Evolutionary conservation across 2,329 filamentous ascomycete species (phyloP).

Genomic region (Xylaria sp.): DNA sequence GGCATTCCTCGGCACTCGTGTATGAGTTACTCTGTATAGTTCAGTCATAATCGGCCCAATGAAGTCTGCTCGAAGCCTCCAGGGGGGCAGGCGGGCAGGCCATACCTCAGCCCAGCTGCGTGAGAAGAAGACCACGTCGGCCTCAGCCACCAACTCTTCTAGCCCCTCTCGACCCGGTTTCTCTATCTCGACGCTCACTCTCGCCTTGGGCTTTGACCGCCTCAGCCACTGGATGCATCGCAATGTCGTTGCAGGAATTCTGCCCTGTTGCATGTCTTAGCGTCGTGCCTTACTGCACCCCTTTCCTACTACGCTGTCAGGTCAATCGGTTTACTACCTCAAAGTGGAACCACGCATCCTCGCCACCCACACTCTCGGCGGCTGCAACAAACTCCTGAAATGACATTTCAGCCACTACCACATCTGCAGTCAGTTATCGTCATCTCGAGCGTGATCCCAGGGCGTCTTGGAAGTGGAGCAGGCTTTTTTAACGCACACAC

Average conservation of each 20-base stretch:
- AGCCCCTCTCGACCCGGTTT: conserved; percentile 72
- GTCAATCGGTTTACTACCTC: conserved; percentile 60
- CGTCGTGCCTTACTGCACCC: conserved; percentile 27
- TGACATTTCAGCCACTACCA: conserved; percentile 70
- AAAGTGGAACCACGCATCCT: conserved; percentile 74
- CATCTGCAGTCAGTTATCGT: conserved; percentile 13
- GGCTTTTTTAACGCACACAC: background rate
- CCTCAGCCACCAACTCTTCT: conserved; percentile 66
- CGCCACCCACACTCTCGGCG: conserved; percentile 49
- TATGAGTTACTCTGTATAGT: conserved; percentile 46
- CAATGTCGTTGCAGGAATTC: conserved; percentile 69
- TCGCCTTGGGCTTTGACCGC: conserved; percentile 53
- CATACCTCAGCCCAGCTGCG: conserved; percentile 74
- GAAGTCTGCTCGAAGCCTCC: background rate
- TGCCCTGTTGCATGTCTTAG: conserved; percentile 59
- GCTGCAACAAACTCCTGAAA: conserved; percentile 65
- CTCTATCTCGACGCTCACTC: conserved; percentile 76
- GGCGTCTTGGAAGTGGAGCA: background rate
- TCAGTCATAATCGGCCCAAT: conserved; percentile 33
- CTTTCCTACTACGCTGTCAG: conserved; percentile 37
- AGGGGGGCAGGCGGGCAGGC: conserved; percentile 37
- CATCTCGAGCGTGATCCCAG: background rate
- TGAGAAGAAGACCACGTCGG: conserved; percentile 79
- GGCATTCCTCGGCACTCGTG: conserved; percentile 45
- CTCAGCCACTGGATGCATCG: conserved; percentile 68